Evolutionary conservation across 371 early-diverging fungal genomes (phyloP).

Genomic region (Mortierella sp.): DNA sequence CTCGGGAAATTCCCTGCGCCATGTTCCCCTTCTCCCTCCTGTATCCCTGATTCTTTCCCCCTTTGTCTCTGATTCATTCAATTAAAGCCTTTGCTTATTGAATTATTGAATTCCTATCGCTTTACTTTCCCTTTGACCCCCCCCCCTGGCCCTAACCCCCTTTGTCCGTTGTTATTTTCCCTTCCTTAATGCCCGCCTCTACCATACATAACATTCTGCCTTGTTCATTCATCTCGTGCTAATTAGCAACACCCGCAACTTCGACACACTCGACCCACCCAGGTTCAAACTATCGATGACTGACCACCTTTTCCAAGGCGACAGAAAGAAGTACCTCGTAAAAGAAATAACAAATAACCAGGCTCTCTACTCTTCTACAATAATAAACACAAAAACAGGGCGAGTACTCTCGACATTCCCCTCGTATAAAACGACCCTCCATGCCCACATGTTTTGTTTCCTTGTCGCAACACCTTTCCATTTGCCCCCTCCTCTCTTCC

Average conservation of each 20-base stretch:
- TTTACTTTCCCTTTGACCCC: not conserved
- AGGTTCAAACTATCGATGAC: not conserved
- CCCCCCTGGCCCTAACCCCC: not conserved
- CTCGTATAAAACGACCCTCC: not conserved
- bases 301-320: not conserved
- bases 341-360: constrained; percentile 4
- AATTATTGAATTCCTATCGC: too few species aligned
- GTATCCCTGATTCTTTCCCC: not conserved
- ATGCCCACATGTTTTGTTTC: constrained; percentile 11
- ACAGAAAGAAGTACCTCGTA: not conserved
- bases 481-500: not conserved
- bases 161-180: not conserved
- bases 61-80: not conserved
- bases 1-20: not conserved
- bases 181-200: not conserved
- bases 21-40: not conserved
- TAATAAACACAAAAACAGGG: too few species aligned
- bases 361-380: not conserved
- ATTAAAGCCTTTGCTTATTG: not conserved
- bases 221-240: not conserved
- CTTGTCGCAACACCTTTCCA: constrained; percentile 34
- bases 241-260: not conserved
- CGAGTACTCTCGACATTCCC: not conserved
- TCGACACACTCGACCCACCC: not conserved
- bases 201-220: too few species aligned